Evolutionary conservation across 2,329 filamentous ascomycete genomes (phyloP), one percentile per base, ranked within the genome.

Genomic region (Cladobotryum mycophilum): DNA sequence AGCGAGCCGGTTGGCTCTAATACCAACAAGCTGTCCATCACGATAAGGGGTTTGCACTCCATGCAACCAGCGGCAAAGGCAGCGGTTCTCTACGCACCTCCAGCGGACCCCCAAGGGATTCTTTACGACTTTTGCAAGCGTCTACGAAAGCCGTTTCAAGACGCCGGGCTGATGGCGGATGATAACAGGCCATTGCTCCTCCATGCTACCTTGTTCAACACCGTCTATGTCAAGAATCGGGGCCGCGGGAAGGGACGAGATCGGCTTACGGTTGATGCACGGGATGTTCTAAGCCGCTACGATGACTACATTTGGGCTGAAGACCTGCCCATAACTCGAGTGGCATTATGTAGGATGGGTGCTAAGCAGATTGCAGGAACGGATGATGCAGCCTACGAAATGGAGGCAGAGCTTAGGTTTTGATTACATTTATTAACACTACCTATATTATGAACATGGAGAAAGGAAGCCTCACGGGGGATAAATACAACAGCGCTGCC

Each of bases 271-370:
- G 64, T 85, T 58, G 76, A 87, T 61, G 81, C 78, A 9, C 69
- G 70, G 45, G 73, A 69, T 11, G 64, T 83, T n/a, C 47, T 85
- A n/a, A 74, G 78, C 40, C 67, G 72, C 52, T 89, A 84, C 60
- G 74, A 76, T 34, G 80, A 82, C 35, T 82, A 83, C 56, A 66
- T 82, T 1, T 96, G 90, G 89, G 82, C 87, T 58, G 73, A 81
- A 48, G 70, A 81, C 46, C 72, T 92, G 20, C 70, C 73, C 14
- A 64, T 96, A n/a, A 81, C 89, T 51, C 79, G 74, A 52, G 69
- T 96, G 38, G 83, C 85, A 45, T 84, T 96, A 36, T 96, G 89
- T 64, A 83, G 81, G 63, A 96, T 96, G 91, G 89, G 91, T 0
- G 89, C 89, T 9, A 86, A 84, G 73, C 82, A 79, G 59, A 70